Conservation (phyloP, 768 basidiomycete species). For the Ramaria sp. region DNA sequence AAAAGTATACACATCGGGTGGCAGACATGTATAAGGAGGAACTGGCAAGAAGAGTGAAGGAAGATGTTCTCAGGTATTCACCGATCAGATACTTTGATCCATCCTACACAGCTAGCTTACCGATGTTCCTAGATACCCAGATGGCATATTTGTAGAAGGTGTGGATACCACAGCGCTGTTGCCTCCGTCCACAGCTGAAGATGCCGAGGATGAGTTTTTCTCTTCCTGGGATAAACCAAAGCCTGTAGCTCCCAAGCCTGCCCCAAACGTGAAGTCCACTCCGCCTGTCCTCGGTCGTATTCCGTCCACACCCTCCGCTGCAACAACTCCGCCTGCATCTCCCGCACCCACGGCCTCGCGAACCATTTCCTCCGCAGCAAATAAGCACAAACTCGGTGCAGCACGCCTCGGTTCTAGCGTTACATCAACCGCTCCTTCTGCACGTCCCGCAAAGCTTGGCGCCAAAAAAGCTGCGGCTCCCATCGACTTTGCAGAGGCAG, state of each 20-base stretch:
- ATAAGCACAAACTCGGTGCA: conserved; percentile 29
- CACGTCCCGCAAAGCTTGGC: conserved; percentile 58
- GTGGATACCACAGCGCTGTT: conserved; percentile 34
- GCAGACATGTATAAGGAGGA: conserved; percentile 92
- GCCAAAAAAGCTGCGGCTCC: conserved; percentile 76
- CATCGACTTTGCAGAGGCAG: conserved; percentile 91
- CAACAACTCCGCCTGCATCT: conserved; percentile 29
- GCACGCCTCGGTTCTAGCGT: conserved; percentile 31
- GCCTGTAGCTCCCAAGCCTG: conserved; percentile 40
- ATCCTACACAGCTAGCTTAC: neutral
- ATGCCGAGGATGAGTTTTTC: conserved; percentile 78
- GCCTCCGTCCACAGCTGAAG: conserved; percentile 20
- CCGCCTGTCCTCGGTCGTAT: conserved; percentile 49
- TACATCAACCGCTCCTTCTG: conserved; percentile 18
- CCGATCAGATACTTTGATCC: neutral
- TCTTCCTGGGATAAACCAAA: conserved; percentile 91
- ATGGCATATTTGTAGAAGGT: conserved; percentile 78
- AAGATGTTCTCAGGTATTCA: conserved; percentile 59
- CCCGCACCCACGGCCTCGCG: conserved; percentile 39
- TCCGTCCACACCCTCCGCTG: conserved; percentile 25
- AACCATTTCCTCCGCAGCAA: conserved; percentile 17
- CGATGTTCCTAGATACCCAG: conserved; percentile 50
- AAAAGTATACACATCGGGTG: conserved; percentile 77
- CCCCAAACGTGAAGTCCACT: conserved; percentile 22
- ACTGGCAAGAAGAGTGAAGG: conserved; percentile 64